A percentile compares a stretch with the other conserved stretches of the same genome.
Conservation (phyloP, 257 asterid genomes). For the Solanum infundibuliforme region DNA sequence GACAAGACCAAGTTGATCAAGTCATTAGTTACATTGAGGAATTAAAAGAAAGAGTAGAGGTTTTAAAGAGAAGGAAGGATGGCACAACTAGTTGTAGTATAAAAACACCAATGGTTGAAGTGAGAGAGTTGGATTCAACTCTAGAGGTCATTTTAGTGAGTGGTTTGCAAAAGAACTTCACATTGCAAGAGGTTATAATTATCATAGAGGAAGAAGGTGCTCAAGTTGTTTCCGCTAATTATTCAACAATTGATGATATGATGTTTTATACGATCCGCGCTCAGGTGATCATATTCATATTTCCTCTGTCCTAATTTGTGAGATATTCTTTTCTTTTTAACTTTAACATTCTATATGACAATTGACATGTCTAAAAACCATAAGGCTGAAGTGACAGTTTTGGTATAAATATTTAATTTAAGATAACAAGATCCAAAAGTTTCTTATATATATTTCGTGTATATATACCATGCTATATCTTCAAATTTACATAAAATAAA, state of each 20-base stretch:
- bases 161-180: constrained; percentile 13
- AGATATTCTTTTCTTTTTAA: background rate
- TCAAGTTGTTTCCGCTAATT: constrained; percentile 14
- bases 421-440: background rate
- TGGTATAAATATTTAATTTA: background rate
- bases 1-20: constrained; percentile 23
- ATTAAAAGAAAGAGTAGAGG: constrained; percentile 16
- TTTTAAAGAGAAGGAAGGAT: constrained; percentile 16
- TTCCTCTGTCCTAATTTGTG: background rate
- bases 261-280: constrained; percentile 23
- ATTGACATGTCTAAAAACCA: background rate
- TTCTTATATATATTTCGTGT: background rate
- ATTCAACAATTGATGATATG: constrained; percentile 2
- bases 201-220: constrained; percentile 32
- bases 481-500: background rate
- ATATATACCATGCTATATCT: too few relatives aligned
- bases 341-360: background rate
- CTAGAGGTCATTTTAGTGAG: constrained; percentile 26
- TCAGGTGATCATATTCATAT: constrained; percentile 9
- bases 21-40: constrained; percentile 16
- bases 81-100: too few relatives aligned
- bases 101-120: constrained; percentile 10
- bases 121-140: constrained; percentile 19
- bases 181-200: constrained; percentile 6
- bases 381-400: background rate